Evolutionary conservation across 1,284 basidiomycete genomes (phyloP), one percentile per base, ranked within the genome.

Genomic region (Filobasidium uniguttulatum): DNA sequence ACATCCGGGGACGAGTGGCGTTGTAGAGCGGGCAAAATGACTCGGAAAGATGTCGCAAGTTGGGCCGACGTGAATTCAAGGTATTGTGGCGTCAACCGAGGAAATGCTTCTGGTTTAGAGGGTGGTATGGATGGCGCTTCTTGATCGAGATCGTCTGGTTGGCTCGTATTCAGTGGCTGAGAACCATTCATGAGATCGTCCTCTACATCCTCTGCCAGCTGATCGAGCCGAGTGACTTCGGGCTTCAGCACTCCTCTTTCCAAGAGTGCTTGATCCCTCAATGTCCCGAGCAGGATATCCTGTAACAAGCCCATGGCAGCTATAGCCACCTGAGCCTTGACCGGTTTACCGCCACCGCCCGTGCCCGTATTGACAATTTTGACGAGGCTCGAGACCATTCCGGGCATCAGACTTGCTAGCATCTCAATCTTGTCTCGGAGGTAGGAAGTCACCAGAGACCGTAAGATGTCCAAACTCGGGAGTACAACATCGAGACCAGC

Each of bases 341-440:
- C 45, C 2, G 48, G 34, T 51, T 55, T 59, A 56, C 60, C 40
- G 52, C 28, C n/a, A 19, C 30, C 37, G 28, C 5, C 75, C 81
- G 48, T 5, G 29, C 40, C 8, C 53, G 45, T 5, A 8, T 54
- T 40, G 10, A 81, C 75, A 15, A 83, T 64, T 58, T 81, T 85
- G 34, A 76, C 75, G 75, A 83, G 81, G 14, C 74, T 69, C 59
- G 85, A 89, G 45, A 85, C 74, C 14, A 83, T 74, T 1, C 89
- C 88, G 1, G 89, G 89, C 22, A 93, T 71, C 17, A 91, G 73
- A 6, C 83, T 78, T 2, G 70, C 71, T 19, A 71, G 60, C 3
- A 71, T 59, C 19, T 65, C 59, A 19, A 84, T 80, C 22, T 79
- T 64, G 9, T 85, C 72, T n/a, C 69, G 62, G 29, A 85, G 72